phyloP scores from a whole-genome alignment of 768 basidiomycete species.

The Dendrothele bispora region DNA sequence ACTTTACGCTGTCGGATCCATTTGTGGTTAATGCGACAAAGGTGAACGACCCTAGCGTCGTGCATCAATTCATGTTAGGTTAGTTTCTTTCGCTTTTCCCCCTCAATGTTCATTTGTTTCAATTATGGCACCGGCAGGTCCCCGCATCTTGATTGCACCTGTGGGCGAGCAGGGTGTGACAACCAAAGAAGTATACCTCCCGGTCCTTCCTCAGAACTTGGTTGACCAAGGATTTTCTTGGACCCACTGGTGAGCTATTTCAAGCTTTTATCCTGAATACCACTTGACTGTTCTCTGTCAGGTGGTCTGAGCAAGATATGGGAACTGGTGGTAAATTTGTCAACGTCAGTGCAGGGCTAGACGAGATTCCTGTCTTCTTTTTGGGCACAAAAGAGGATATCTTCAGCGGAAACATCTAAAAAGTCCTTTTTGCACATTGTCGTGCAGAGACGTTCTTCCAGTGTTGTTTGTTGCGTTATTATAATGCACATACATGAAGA shows the following conservation, averaged over 20 bases:
- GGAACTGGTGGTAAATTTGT: slow-evolving; percentile 26
- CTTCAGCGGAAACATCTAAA: slow-evolving; percentile 24
- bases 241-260: slow-evolving; percentile 24
- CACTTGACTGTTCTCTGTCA: slow-evolving; percentile 6
- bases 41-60: slow-evolving; percentile 24
- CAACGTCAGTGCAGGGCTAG: slow-evolving; percentile 28
- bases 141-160: slow-evolving; percentile 30
- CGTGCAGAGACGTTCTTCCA: too few relatives aligned
- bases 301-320: slow-evolving; percentile 33
- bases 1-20: slow-evolving; percentile 30
- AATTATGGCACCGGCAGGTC: too few relatives aligned
- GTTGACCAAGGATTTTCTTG: slow-evolving; percentile 2
- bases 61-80: slow-evolving; percentile 38
- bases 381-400: slow-evolving; percentile 30
- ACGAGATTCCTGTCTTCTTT: slow-evolving; percentile 35
- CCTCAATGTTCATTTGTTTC: background rate
- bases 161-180: slow-evolving; percentile 29
- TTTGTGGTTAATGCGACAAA: slow-evolving; percentile 25
- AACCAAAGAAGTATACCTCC: slow-evolving; percentile 26
- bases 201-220: background rate
- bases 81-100: too few relatives aligned
- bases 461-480: too few relatives aligned
- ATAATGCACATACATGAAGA: too few relatives aligned
- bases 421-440: too few relatives aligned
- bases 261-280: background rate